These are phyloP conservation scores for Populus davidiana DNA, from an alignment of 345 rosid genomes.

Conservation along the genomic window DNA sequence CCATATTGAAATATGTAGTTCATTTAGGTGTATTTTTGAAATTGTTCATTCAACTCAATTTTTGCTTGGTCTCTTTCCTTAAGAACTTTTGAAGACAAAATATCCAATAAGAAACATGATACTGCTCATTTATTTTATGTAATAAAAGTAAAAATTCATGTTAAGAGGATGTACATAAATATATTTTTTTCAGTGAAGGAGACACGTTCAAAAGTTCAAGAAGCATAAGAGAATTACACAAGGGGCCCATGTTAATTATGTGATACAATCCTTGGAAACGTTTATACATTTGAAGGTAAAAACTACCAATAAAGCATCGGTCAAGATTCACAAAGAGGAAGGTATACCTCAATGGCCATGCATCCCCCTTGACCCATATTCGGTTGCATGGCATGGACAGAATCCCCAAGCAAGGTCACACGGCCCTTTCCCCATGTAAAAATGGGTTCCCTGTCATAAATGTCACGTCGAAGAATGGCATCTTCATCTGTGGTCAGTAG, in stretches of 20 bases:
- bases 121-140: neutral
- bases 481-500: conserved; percentile 73
- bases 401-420: conserved; percentile 90
- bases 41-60: neutral
- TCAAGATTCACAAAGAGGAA: conserved; percentile 8
- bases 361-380: conserved; percentile 97
- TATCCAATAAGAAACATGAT: neutral
- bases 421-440: conserved; percentile 89
- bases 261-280: neutral
- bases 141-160: neutral
- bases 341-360: conserved; percentile 90
- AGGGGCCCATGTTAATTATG: neutral
- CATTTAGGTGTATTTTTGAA: neutral
- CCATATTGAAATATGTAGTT: conserved; percentile 6
- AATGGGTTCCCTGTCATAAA: conserved; percentile 67
- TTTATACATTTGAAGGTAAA: neutral
- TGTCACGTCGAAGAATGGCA: conserved; percentile 79
- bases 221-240: neutral
- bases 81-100: neutral
- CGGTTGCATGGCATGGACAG: conserved; percentile 95
- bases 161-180: neutral
- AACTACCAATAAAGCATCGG: neutral
- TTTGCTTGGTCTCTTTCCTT: neutral
- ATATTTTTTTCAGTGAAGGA: neutral
- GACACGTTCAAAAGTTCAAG: neutral